A percentile compares a stretch with the other conserved stretches of the same genome.
phyloP scores from a whole-genome alignment of 352 stramenopile species.

The Pythium pyrilobum region DNA sequence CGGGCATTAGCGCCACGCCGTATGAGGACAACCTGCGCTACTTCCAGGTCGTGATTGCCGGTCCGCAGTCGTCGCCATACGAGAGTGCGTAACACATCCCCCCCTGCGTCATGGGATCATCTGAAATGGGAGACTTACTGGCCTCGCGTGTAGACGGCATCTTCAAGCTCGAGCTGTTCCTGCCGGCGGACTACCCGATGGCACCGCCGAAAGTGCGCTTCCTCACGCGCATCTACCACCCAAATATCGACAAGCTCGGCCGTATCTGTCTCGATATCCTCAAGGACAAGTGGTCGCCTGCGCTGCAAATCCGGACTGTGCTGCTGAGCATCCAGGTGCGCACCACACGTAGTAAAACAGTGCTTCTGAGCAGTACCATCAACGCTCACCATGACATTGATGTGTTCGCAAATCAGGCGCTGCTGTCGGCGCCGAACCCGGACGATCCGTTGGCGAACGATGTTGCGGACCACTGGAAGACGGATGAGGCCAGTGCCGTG shows the following conservation, averaged over 20 bases:
- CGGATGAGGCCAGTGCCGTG: conserved; percentile 90
- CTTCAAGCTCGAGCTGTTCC: conserved; percentile 96
- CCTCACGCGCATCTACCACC: conserved; percentile 98
- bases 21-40: conserved; percentile 98
- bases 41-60: conserved; percentile 97
- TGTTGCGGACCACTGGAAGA: conserved; percentile 98
- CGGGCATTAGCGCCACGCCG: conserved; percentile 95
- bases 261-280: conserved; percentile 98
- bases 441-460: conserved; percentile 97
- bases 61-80: conserved; percentile 95
- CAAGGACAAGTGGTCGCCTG: conserved; percentile 99
- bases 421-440: conserved; percentile 95
- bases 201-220: conserved; percentile 96
- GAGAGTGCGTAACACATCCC: conserved; percentile 60
- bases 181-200: conserved; percentile 97
- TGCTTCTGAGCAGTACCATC: no score
- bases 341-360: no score
- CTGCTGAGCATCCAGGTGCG: conserved; percentile 94
- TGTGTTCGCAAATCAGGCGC: no score
- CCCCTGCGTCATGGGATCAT: neutral
- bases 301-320: conserved; percentile 98
- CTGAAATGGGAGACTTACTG: neutral
- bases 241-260: conserved; percentile 98
- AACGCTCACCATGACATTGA: no score
- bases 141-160: conserved; percentile 59